Evolutionary conservation across 1,139 yeast species (phyloP), one percentile per base, ranked within the genome.

Genomic region (Hyphopichia burtonii): DNA sequence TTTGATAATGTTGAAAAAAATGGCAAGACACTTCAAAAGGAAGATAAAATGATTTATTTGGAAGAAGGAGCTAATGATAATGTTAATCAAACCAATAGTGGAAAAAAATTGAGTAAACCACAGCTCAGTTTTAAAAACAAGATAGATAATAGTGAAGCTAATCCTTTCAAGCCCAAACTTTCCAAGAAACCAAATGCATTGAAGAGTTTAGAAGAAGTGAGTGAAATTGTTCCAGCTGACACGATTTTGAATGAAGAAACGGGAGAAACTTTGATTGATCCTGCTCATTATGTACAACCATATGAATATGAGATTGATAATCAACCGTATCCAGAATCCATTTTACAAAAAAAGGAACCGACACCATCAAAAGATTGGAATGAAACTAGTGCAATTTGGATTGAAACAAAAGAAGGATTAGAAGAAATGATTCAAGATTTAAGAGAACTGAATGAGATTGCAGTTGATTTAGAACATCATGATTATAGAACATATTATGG

Each of bases 401-500:
- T 94, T 1, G 90, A 86, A 48, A 74, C 75, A 2, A 65, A 66
- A 1, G 82, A 75, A 15, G 67, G 69, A 30, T 61, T 93, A 31
- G 54, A 66, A 0, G 59, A 59, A 5, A 79, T 94, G 86, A 54
- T 89, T 1, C 56, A 65, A 0, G 76, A 71, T 11, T 69, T 94
- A 40, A 61, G 63, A 38, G 55, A 59, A 2, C 74, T 74, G 47
- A 63, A 71, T 1, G 96, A 82, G 48, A 78, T 94, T 34, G 99
- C 99, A 0, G 85, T 94, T n/a, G 99, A 94, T 72, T 76, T 94
- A 50, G 99, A 94, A 59, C 99, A 94, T 63, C 99, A 94, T 58
- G 98, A 91, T 56, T 86, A 79, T 59, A 75, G 98, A 62, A 76
- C 96, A 0, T 94, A 87, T 54, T 83, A 85, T 53, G 99, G 99